Evolutionary conservation across 345 rosid species (phyloP).

Genomic region (Sonneratia alba): DNA sequence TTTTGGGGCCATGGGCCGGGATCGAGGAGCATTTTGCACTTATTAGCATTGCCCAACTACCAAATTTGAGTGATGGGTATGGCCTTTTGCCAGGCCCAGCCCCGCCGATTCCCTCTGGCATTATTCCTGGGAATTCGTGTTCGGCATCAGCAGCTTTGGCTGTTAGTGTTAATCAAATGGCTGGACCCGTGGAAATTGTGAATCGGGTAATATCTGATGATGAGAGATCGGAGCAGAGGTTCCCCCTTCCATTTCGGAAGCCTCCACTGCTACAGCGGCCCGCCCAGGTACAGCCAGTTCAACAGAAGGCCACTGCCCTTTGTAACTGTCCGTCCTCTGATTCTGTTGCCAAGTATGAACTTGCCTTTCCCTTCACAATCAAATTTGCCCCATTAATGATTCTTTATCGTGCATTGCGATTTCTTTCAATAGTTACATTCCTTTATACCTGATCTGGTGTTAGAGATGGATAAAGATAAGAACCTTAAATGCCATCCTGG

Average conservation of each 20-base stretch:
- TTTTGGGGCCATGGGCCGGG: slow-evolving; percentile 6
- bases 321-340: slow-evolving; percentile 59
- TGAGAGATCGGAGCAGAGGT: slow-evolving; percentile 60
- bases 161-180: slow-evolving; percentile 9
- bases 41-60: slow-evolving; percentile 26
- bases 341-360: slow-evolving; percentile 53
- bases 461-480: neutral
- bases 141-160: slow-evolving; percentile 9
- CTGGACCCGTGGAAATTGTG: slow-evolving; percentile 19
- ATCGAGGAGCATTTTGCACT: slow-evolving; percentile 58
- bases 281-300: slow-evolving; percentile 29
- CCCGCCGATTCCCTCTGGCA: slow-evolving; percentile 21
- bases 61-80: slow-evolving; percentile 34
- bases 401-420: neutral
- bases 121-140: slow-evolving; percentile 10
- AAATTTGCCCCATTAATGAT: neutral
- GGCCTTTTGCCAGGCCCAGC: slow-evolving; percentile 16
- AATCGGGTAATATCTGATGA: slow-evolving; percentile 34
- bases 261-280: slow-evolving; percentile 46
- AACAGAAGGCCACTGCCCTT: slow-evolving; percentile 25
- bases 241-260: slow-evolving; percentile 32
- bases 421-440: neutral
- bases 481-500: neutral
- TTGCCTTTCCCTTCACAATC: neutral
- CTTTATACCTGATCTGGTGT: neutral